phyloP scores from a whole-genome alignment of 202 grass and related monocot genomes.

The Panicum hallii region DNA sequence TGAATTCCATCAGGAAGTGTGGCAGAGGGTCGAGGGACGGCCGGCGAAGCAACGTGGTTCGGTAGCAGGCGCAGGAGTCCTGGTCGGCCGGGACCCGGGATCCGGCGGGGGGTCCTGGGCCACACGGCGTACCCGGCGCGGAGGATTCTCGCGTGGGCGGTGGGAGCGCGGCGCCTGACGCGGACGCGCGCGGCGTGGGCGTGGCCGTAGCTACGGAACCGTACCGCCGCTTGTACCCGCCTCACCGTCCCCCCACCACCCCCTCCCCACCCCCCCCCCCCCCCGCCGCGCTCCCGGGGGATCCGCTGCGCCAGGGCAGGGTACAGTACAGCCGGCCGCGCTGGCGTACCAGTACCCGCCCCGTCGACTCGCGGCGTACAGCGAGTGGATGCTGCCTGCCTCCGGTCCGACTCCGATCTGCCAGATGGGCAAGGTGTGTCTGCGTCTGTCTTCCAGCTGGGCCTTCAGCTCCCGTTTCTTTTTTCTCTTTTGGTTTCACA shows the following conservation, averaged over 20 bases:
- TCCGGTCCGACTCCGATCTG: neutral
- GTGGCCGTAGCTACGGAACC: slow-evolving; percentile 55
- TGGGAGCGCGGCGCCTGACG: neutral
- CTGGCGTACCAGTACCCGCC: neutral
- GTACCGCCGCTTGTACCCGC: slow-evolving; percentile 51
- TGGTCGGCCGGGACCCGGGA: neutral
- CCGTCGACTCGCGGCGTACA: neutral
- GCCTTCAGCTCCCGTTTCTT: too few relatives aligned
- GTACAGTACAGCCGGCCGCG: neutral
- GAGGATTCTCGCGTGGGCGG: slow-evolving; percentile 19
- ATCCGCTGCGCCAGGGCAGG: neutral
- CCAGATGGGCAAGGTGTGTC: neutral
- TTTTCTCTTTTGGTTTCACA: too few relatives aligned
- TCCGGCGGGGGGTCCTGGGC: too few relatives aligned
- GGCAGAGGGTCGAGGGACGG: too few relatives aligned
- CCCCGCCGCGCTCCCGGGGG: neutral
- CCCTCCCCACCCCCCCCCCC: too few relatives aligned
- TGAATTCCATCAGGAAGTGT: too few relatives aligned
- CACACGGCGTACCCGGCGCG: neutral
- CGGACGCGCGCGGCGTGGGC: neutral
- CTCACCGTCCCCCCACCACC: neutral
- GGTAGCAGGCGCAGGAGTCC: too few relatives aligned
- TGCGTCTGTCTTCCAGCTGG: too few relatives aligned
- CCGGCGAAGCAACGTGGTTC: neutral
- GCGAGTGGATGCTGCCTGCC: too few relatives aligned